These are phyloP conservation scores for Xylogone sp. DNA, from an alignment of 2,329 filamentous ascomycete species.

Conservation along the genomic window DNA sequence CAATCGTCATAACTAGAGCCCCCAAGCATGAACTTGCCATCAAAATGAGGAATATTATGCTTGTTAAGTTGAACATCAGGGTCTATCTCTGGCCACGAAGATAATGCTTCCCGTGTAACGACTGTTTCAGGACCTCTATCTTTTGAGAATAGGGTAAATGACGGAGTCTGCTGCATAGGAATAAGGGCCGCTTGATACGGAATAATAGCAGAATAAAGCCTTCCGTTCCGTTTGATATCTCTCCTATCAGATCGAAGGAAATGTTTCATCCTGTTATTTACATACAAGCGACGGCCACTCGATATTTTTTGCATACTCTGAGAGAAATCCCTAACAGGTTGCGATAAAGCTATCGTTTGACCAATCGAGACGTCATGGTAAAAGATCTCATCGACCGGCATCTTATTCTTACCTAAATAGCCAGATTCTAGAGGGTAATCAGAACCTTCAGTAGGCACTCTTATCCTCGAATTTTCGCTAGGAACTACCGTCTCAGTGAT, in stretches of 20 bases:
- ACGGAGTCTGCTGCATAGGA: conserved; percentile 21
- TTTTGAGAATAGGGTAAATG: conserved; percentile 27
- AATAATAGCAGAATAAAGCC: conserved; percentile 16
- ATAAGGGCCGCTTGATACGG: conserved; percentile 23
- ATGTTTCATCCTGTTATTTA: conserved; percentile 36
- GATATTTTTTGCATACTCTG: conserved; percentile 27
- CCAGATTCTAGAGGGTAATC: conserved; percentile 8
- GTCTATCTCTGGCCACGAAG: conserved; percentile 26
- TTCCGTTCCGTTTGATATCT: conserved; percentile 12
- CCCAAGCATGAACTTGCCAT: background rate
- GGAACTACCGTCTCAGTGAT: background rate
- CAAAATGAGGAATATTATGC: conserved; percentile 2
- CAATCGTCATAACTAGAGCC: conserved; percentile 11
- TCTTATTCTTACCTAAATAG: conserved; percentile 35
- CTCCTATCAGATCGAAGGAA: conserved; percentile 29
- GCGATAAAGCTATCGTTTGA: conserved; percentile 17
- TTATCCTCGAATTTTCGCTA: background rate
- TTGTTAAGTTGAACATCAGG: conserved; percentile 6
- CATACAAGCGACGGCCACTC: conserved; percentile 40
- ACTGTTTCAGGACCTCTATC: conserved; percentile 11
- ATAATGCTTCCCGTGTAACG: conserved; percentile 22
- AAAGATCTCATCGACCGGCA: conserved; percentile 38
- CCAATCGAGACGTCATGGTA: conserved; percentile 28
- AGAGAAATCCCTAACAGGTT: conserved; percentile 17
- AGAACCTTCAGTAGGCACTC: background rate